A percentile compares a stretch with the other conserved stretches of the same genome.
Evolutionary conservation across 2,329 filamentous ascomycete genomes (phyloP).

Genomic region (Dendrostoma leiphaemia): DNA sequence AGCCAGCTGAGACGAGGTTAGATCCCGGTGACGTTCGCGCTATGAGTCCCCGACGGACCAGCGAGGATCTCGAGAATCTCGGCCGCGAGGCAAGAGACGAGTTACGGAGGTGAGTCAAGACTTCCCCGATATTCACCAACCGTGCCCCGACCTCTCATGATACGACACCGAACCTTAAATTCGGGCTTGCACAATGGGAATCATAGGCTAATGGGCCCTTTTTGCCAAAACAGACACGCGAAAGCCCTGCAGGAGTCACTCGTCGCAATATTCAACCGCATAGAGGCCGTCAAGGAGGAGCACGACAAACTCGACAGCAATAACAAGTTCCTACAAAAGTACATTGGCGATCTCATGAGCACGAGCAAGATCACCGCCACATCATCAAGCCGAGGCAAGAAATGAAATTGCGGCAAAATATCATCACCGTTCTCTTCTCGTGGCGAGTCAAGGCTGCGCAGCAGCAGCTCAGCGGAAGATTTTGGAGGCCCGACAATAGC

Average conservation of each 20-base stretch:
- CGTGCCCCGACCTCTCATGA: no score
- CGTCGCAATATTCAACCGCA: constrained; percentile 84
- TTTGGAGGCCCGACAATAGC: constrained; percentile 1
- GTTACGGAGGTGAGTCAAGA: constrained; percentile 49
- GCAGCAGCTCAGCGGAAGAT: neutral
- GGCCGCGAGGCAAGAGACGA: constrained; percentile 76
- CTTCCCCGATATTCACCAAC: no score
- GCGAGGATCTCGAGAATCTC: constrained; percentile 84
- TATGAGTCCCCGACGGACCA: constrained; percentile 91
- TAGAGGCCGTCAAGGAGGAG: constrained; percentile 90
- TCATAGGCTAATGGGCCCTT: no score
- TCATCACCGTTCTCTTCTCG: neutral
- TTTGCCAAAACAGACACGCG: constrained; percentile 70
- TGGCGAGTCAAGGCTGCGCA: neutral
- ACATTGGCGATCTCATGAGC: constrained; percentile 94
- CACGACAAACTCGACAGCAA: constrained; percentile 96
- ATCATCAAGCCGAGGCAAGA: constrained; percentile 46
- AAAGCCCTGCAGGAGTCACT: constrained; percentile 86
- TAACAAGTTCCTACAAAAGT: constrained; percentile 96
- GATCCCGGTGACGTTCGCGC: constrained; percentile 86
- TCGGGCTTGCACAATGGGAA: neutral
- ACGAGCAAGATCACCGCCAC: constrained; percentile 70
- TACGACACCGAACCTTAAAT: neutral
- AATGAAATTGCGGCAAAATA: constrained; percentile 38
- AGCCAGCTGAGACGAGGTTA: constrained; percentile 71